Percentiles rank a stretch among this genome's conserved stretches.
Conservation (phyloP, 331 rosid genomes). For the Arachis monticola region DNA sequence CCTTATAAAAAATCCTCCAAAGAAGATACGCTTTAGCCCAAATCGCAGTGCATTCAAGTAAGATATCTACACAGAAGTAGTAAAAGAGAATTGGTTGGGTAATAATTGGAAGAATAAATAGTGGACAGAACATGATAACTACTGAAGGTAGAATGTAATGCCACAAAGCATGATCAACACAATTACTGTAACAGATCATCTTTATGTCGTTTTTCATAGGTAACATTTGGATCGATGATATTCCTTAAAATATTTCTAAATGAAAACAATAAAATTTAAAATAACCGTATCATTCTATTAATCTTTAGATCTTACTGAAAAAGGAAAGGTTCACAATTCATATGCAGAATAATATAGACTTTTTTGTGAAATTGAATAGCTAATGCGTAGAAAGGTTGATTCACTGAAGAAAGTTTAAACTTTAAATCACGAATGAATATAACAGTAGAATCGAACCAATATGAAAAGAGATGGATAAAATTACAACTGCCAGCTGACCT, state of each 20-base stretch:
- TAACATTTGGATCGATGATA: slow-evolving; percentile 1
- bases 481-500: slow-evolving; percentile 53
- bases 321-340: neutral
- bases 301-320: neutral
- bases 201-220: neutral
- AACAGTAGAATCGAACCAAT: slow-evolving; percentile 2
- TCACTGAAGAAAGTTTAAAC: slow-evolving; percentile 13
- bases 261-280: slow-evolving; percentile 20
- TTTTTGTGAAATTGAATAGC: neutral
- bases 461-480: slow-evolving; percentile 9
- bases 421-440: slow-evolving; percentile 31
- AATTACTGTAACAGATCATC: slow-evolving; percentile 14
- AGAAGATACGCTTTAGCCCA: slow-evolving; percentile 86
- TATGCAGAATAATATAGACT: neutral
- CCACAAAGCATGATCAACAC: slow-evolving; percentile 23
- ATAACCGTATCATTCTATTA: neutral
- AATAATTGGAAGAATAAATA: slow-evolving; percentile 21
- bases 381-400: neutral
- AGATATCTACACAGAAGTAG: slow-evolving; percentile 63
- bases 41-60: slow-evolving; percentile 83
- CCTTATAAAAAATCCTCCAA: slow-evolving; percentile 95
- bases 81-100: slow-evolving; percentile 16
- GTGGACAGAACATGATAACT: slow-evolving; percentile 20
- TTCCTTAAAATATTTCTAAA: slow-evolving; percentile 9
- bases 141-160: slow-evolving; percentile 32